A percentile compares a stretch with the other conserved stretches of the same genome.
phyloP scores from a whole-genome alignment of 495 filamentous ascomycete species.

The Platismatia glauca region DNA sequence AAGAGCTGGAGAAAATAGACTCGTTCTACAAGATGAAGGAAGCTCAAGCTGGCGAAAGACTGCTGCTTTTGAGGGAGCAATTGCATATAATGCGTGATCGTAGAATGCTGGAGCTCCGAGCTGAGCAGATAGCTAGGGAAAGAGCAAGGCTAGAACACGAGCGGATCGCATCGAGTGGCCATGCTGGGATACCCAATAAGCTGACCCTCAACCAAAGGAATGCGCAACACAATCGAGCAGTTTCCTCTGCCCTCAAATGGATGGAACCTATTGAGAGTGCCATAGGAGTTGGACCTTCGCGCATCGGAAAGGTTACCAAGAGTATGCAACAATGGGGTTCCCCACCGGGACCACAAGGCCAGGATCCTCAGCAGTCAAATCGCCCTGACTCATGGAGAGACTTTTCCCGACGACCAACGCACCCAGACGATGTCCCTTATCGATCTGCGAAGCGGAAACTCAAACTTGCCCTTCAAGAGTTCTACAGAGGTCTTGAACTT shows the following conservation, averaged over 20 bases:
- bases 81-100: conserved; percentile 81
- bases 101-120: conserved; percentile 59
- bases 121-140: conserved; percentile 30
- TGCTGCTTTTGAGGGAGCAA: conserved; percentile 65
- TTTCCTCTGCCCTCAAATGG: conserved; percentile 23
- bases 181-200: not conserved
- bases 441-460: conserved; percentile 80
- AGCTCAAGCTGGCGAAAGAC: conserved; percentile 60
- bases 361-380: conserved; percentile 27
- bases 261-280: conserved; percentile 30
- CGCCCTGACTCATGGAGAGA: conserved; percentile 43
- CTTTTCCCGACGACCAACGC: conserved; percentile 51
- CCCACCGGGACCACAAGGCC: conserved; percentile 30
- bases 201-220: not conserved
- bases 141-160: conserved; percentile 24
- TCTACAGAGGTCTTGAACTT: conserved; percentile 83
- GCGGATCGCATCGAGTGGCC: not conserved
- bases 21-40: conserved; percentile 77
- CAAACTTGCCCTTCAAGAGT: conserved; percentile 83
- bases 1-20: conserved; percentile 77
- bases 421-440: conserved; percentile 58
- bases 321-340: conserved; percentile 46
- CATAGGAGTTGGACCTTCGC: conserved; percentile 25
- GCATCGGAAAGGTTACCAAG: conserved; percentile 49
- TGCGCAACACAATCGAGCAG: not conserved